Evolutionary conservation across 805 yeast species (phyloP).

Genomic region (Ogataea parapolymorpha): DNA sequence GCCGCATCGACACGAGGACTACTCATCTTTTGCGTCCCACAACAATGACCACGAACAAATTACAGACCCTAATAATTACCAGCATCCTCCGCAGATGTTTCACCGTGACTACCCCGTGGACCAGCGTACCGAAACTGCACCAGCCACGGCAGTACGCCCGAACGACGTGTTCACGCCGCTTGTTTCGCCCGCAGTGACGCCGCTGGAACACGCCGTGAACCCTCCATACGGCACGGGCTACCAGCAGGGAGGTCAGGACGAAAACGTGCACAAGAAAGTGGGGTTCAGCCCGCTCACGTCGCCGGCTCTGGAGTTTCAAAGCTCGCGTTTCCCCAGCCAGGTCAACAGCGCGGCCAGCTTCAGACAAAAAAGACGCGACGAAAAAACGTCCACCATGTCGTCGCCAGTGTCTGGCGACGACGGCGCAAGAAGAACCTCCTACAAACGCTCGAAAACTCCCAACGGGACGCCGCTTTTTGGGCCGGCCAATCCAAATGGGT

Average conservation of each 20-base stretch:
- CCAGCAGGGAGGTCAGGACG: neutral
- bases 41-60: neutral
- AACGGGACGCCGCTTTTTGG: conserved; percentile 38
- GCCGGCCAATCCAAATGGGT: conserved; percentile 24
- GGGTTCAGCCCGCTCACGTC: conserved; percentile 56
- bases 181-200: conserved; percentile 73
- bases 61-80: neutral
- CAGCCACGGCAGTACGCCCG: conserved; percentile 39
- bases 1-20: neutral
- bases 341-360: conserved; percentile 14
- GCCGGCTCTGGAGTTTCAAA: conserved; percentile 58
- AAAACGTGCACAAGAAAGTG: conserved; percentile 12
- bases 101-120: conserved; percentile 13
- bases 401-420: conserved; percentile 25
- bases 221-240: conserved; percentile 7
- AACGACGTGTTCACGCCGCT: conserved; percentile 72
- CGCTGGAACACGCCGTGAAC: conserved; percentile 39
- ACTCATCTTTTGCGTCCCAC: neutral
- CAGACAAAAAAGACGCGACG: conserved; percentile 31
- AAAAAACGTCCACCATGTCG: conserved; percentile 16
- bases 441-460: conserved; percentile 38
- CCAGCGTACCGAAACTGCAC: conserved; percentile 6
- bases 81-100: conserved; percentile 2
- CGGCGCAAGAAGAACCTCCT: conserved; percentile 19
- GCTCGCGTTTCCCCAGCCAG: conserved; percentile 20